phyloP scores from a whole-genome alignment of 192 early-diverging fungal species.

The Gonapodya sp. region DNA sequence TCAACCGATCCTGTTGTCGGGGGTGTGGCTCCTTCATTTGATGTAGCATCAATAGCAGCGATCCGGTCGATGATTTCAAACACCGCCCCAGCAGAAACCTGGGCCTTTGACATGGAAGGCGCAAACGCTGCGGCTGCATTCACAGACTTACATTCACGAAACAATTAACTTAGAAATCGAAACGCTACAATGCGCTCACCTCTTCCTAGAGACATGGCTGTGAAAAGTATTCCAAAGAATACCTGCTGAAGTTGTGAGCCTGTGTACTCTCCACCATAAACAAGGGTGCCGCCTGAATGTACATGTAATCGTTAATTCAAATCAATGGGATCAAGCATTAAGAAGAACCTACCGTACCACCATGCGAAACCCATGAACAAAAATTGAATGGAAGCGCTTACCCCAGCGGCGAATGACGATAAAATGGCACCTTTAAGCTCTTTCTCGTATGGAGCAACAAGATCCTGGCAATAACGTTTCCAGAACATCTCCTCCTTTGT shows the following conservation, averaged over 20 bases:
- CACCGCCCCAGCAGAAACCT: slow-evolving; percentile 62
- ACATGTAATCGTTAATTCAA: slow-evolving; percentile 8
- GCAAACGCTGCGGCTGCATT: slow-evolving; percentile 37
- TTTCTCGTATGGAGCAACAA: slow-evolving; percentile 55
- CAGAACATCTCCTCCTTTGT: slow-evolving; percentile 43
- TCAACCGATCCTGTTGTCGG: slow-evolving; percentile 16
- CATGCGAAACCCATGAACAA: slow-evolving; percentile 65
- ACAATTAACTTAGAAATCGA: background rate
- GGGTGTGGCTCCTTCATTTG: slow-evolving; percentile 27
- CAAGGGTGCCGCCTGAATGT: slow-evolving; percentile 27
- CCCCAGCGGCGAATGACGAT: slow-evolving; percentile 62
- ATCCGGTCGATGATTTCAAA: slow-evolving; percentile 62
- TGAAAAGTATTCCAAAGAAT: slow-evolving; percentile 52
- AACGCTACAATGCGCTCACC: background rate
- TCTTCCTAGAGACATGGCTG: background rate
- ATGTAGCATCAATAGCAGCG: slow-evolving; percentile 54
- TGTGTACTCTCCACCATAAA: slow-evolving; percentile 40
- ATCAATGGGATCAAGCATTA: background rate
- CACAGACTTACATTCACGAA: slow-evolving; percentile 53
- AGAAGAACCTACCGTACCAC: slow-evolving; percentile 42
- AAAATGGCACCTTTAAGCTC: slow-evolving; percentile 53
- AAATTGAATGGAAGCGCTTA: slow-evolving; percentile 61
- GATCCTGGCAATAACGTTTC: slow-evolving; percentile 34
- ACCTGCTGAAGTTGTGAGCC: slow-evolving; percentile 44
- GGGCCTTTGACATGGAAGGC: slow-evolving; percentile 68